A percentile compares a stretch with the other conserved stretches of the same genome.
These are phyloP conservation scores for Candolleomyces efflorescens DNA, from an alignment of 768 basidiomycete genomes.

Conservation along the genomic window DNA sequence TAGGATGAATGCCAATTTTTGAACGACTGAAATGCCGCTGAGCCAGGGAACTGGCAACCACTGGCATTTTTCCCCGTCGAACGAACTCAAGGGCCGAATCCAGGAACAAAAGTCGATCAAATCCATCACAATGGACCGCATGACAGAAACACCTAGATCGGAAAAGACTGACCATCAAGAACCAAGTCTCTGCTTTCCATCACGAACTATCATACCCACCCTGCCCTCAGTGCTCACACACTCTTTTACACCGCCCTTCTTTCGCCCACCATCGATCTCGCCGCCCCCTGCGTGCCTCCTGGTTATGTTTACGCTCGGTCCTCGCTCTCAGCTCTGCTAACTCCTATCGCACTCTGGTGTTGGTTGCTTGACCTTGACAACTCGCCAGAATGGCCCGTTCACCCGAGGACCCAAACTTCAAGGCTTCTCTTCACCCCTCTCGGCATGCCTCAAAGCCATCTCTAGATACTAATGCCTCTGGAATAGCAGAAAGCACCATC, in stretches of 20 bases:
- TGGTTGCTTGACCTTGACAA: neutral
- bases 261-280: neutral
- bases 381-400: neutral
- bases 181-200: neutral
- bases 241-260: neutral
- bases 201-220: neutral
- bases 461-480: conserved; percentile 51
- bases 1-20: neutral
- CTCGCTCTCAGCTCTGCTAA: neutral
- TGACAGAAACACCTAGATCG: no score
- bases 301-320: neutral
- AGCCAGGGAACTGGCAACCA: no score
- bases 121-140: neutral
- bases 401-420: neutral
- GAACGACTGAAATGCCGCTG: neutral
- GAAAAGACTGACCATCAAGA: no score
- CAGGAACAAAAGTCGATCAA: neutral
- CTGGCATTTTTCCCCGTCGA: neutral
- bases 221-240: neutral
- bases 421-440: conserved; percentile 6
- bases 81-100: no score
- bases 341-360: neutral
- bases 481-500: conserved; percentile 52
- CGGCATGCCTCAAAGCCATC: conserved; percentile 37
- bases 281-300: neutral